Evolutionary conservation across 192 early-diverging fungal species (phyloP), one percentile per base, ranked within the genome.

Genomic region (Coemansia sp.): DNA sequence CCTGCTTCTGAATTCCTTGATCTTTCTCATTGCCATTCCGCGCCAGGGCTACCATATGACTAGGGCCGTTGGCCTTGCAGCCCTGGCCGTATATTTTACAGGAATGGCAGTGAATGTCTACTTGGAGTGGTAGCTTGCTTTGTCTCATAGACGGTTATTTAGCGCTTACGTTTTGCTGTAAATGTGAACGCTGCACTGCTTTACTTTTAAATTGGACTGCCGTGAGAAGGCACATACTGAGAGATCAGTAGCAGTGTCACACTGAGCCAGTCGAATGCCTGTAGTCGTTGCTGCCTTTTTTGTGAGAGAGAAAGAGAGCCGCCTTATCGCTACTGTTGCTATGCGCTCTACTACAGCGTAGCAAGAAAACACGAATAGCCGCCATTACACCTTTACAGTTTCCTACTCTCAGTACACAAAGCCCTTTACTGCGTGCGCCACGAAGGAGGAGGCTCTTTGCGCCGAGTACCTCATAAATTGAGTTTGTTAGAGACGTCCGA

Each of bases 1-100:
- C 14, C 76, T 92, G 8, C 77, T 92, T n/a, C 62, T 90, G 50
- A 82, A 87, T 27, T 70, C 92, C 42, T 33, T 87, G 27, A 67
- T 89, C 1, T 84, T 86, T 16, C 78, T 92, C 19, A 40, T 92
- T 2, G 70, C 83, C 21, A 84, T 93, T 0, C 92, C 92, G 1
- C 56, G 76, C 41, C 87, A 85, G 36, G 78, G 81, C 21, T 93
- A 89, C 68, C 80, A 81, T 40, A 90, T 91, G 87, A 84, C 85
- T 1, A 75, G 85, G 5, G 37, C 54, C 27, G 87, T 86, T 79
- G 92, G 90, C 9, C 79, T 85, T 50, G 75, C 77, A 51, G 77
- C 86, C 19, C 78, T 93, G 21, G 61, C 50, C 0, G 73, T 90
- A 17, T 93, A 93, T 67, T 53, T 84, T 42, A 67, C 85, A 31